Percentiles rank a stretch among this genome's conserved stretches.
Evolutionary conservation across 345 rosid genomes (phyloP).

Genomic region (Heritiera littoralis): DNA sequence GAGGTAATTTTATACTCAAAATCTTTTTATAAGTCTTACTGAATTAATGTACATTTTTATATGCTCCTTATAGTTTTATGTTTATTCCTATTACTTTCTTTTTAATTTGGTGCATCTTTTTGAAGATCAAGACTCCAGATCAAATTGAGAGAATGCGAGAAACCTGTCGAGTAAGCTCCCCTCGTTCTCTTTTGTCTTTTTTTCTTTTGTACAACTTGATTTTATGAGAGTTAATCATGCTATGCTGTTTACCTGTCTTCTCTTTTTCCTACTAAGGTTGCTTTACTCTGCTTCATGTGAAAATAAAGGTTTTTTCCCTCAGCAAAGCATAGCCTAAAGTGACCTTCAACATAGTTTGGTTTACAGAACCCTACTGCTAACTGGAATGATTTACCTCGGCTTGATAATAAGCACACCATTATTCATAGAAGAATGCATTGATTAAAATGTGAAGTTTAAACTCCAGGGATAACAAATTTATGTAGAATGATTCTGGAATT

Average conservation of each 20-base stretch:
- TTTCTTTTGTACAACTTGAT: background rate
- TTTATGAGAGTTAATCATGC: background rate
- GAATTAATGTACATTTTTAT: background rate
- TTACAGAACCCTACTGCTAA: background rate
- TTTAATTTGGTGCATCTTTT: constrained; percentile 15
- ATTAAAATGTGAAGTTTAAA: too few relatives aligned
- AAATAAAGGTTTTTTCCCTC: background rate
- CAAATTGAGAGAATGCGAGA: constrained; percentile 88
- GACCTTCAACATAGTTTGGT: background rate
- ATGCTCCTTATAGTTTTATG: background rate
- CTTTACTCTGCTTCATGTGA: background rate
- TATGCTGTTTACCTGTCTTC: background rate
- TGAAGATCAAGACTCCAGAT: constrained; percentile 84
- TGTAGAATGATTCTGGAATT: background rate
- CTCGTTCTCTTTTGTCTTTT: background rate
- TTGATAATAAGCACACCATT: background rate
- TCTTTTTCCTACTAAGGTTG: background rate
- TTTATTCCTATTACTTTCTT: background rate
- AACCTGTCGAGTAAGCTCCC: constrained; percentile 72
- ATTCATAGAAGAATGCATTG: too few relatives aligned
- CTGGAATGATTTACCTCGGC: constrained; percentile 4
- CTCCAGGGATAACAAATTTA: background rate
- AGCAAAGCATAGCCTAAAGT: background rate
- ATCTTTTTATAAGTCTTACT: background rate
- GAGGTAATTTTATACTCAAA: constrained; percentile 53